phyloP scores from a whole-genome alignment of 2,329 filamentous ascomycete genomes.

The Cytospora chrysosperma region DNA sequence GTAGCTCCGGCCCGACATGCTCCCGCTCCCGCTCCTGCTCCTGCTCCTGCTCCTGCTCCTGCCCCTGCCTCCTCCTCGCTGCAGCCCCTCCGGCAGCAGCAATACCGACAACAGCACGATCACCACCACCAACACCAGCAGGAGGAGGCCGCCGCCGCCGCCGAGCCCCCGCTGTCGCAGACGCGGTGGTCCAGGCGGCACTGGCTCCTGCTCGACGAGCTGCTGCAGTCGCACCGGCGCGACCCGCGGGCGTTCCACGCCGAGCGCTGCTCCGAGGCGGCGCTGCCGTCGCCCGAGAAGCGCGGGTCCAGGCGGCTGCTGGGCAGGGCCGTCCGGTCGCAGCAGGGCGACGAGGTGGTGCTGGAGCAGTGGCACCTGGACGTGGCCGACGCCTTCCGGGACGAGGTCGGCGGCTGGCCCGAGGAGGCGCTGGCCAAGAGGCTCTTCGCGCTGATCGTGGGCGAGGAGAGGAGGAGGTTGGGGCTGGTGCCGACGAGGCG shows the following conservation, averaged over 20 bases:
- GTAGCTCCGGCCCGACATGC: no score
- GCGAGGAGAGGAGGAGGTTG: slow-evolving; percentile 43
- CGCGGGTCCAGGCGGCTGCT: slow-evolving; percentile 38
- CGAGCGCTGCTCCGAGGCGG: slow-evolving; percentile 26
- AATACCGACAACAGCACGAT: background rate
- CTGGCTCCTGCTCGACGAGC: slow-evolving; percentile 53
- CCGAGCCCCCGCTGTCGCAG: slow-evolving; percentile 36
- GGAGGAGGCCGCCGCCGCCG: slow-evolving; percentile 1
- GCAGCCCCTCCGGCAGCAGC: background rate
- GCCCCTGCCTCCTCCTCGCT: background rate
- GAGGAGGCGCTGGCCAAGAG: slow-evolving; percentile 50
- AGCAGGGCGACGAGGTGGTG: slow-evolving; percentile 46
- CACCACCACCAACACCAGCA: background rate
- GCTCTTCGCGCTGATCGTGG: slow-evolving; percentile 53
- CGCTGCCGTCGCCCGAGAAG: slow-evolving; percentile 27
- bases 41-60: no score
- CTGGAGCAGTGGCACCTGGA: slow-evolving; percentile 59
- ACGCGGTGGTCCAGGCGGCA: slow-evolving; percentile 50
- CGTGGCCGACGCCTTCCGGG: slow-evolving; percentile 53
- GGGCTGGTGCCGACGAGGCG: slow-evolving; percentile 27
- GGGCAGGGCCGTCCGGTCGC: slow-evolving; percentile 48
- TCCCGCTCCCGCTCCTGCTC: no score
- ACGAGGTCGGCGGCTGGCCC: slow-evolving; percentile 50
- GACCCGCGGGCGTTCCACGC: slow-evolving; percentile 41
- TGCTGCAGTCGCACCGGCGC: slow-evolving; percentile 48